Percentiles rank a stretch among this genome's conserved stretches.
Evolutionary conservation across 305 asterid species (phyloP).

Genomic region (Solanum hybrid): DNA sequence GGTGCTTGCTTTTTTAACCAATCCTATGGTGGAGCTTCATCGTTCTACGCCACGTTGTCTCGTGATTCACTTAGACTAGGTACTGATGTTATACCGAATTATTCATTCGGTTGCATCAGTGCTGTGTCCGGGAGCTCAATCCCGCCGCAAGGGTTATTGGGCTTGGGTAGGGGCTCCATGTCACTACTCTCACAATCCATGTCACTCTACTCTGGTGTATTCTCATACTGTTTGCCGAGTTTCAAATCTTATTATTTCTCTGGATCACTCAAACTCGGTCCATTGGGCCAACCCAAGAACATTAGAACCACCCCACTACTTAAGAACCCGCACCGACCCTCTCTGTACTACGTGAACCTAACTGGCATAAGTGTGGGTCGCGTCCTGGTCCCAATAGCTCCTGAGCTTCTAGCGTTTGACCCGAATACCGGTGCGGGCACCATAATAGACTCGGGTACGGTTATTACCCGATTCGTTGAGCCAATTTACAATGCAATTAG

Average conservation of each 20-base stretch:
- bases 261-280: slow-evolving; percentile 86
- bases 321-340: slow-evolving; percentile 69
- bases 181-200: slow-evolving; percentile 69
- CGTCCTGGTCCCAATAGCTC: slow-evolving; percentile 44
- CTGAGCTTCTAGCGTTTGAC: slow-evolving; percentile 61
- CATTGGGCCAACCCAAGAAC: slow-evolving; percentile 66
- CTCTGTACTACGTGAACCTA: slow-evolving; percentile 76
- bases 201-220: slow-evolving; percentile 57
- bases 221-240: slow-evolving; percentile 80
- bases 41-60: slow-evolving; percentile 55
- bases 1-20: slow-evolving; percentile 62
- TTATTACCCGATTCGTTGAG: slow-evolving; percentile 67
- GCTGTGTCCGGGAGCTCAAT: slow-evolving; percentile 48
- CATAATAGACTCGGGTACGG: slow-evolving; percentile 86
- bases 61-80: slow-evolving; percentile 61
- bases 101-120: slow-evolving; percentile 71
- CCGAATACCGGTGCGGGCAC: slow-evolving; percentile 76
- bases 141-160: slow-evolving; percentile 86
- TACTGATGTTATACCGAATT: slow-evolving; percentile 45
- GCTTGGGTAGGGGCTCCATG: slow-evolving; percentile 83
- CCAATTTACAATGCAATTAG: slow-evolving; percentile 54
- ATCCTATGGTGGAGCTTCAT: slow-evolving; percentile 66
- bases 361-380: slow-evolving; percentile 74
- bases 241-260: slow-evolving; percentile 81
- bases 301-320: slow-evolving; percentile 75